Evolutionary conservation across 495 filamentous ascomycete genomes (phyloP), one percentile per base, ranked within the genome.

Genomic region (Daldinia caldariorum): DNA sequence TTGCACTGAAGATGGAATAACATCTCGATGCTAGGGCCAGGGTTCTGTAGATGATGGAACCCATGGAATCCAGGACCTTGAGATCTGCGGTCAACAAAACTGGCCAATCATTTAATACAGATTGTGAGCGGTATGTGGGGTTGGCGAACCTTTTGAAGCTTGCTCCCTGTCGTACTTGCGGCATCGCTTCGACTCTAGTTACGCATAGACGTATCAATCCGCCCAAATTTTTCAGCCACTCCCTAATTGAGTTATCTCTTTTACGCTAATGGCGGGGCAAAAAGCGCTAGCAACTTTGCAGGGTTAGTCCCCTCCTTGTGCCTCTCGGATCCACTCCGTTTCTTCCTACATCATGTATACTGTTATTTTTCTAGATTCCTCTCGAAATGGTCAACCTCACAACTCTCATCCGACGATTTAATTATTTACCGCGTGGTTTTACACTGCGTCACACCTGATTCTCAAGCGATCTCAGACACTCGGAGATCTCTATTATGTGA

Each of bases 51-150:
- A 67, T 61, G n/a, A n/a, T n/a, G n/a, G n/a, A n/a, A n/a, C n/a
- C n/a, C n/a, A n/a, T n/a, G 50, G 57, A 65, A 47, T 60, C 49
- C 49, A 62, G 70, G 66, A 66, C 61, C 58, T 58, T 58, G 57
- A 45, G 70, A 72, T 72, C 65, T 72, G 61, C 61, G 47, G 65
- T 61, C 54, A 26, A 43, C 43, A 57, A 58, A 51, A 38, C 13
- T 43, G 37, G 13, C 70, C 70, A 72, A 72, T 72, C 65, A 59
- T 69, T 49, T 72, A 62, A 72, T 69, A 72, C 41, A 61, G 70
- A 62, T 69, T 65, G 47, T 37, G 56, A 14, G 10, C n/a, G n/a
- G 20, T 12, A 22, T 66, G 58, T 66, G 70, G 65, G 53, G 65
- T 56, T 51, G 0, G 22, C 18, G 9, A 43, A 57, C 63, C 5